Conservation (phyloP, 1,139 yeast species). For the Magnusiomyces paraingens region DNA sequence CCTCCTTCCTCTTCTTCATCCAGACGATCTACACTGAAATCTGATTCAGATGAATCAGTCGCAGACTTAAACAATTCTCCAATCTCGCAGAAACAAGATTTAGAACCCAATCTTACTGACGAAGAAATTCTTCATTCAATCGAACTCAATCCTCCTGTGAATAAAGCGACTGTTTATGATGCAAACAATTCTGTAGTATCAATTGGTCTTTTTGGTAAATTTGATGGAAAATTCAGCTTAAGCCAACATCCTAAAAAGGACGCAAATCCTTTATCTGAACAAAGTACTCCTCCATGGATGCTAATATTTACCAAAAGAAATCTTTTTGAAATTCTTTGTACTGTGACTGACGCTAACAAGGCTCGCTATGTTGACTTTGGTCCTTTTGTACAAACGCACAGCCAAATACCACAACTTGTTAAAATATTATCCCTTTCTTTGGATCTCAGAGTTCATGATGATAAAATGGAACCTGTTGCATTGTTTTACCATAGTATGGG, state of each 20-base stretch:
- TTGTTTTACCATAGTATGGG: too few species aligned
- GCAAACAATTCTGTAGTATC: not conserved
- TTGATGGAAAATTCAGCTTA: not conserved
- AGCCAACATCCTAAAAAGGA: not conserved
- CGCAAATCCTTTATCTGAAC: not conserved
- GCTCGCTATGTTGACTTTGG: slow-evolving; percentile 26
- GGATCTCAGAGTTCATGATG: slow-evolving; percentile 22
- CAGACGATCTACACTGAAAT: too few species aligned
- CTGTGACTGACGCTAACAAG: slow-evolving; percentile 25
- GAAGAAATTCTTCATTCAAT: not conserved
- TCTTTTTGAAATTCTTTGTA: slow-evolving; percentile 29
- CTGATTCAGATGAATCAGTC: too few species aligned
- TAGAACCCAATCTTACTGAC: too few species aligned
- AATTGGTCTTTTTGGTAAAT: not conserved
- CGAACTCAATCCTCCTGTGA: not conserved
- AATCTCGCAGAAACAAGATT: too few species aligned
- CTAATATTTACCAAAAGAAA: slow-evolving; percentile 31
- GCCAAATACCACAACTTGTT: slow-evolving; percentile 15
- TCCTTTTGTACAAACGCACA: slow-evolving; percentile 4
- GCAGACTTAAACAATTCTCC: too few species aligned
- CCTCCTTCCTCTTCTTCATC: too few species aligned
- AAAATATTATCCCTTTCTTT: slow-evolving; percentile 27
- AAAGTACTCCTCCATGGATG: not conserved
- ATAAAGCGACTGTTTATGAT: not conserved
- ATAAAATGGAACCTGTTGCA: too few species aligned